Conservation (phyloP, 208 protist species). For the Trypanosoma mega region DNA sequence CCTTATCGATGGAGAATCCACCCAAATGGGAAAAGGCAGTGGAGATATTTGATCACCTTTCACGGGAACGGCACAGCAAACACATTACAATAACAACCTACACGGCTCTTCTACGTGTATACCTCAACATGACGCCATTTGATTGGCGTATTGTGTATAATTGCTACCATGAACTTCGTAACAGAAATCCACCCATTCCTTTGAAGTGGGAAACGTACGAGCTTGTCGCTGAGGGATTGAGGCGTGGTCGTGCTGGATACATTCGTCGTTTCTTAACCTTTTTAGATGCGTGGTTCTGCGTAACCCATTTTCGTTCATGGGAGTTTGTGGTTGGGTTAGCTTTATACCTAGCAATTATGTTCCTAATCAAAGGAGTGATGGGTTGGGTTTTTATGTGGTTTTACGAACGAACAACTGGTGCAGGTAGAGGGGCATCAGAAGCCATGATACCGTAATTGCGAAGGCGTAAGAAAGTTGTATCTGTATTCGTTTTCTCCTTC, state of each 20-base stretch:
- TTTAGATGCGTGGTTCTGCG: conserved; percentile 76
- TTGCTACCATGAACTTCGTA: conserved; percentile 83
- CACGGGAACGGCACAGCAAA: conserved; percentile 35
- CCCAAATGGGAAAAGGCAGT: conserved; percentile 83
- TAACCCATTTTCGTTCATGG: conserved; percentile 57
- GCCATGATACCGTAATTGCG: conserved; percentile 12
- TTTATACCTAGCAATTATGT: conserved; percentile 53
- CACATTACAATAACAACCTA: conserved; percentile 66
- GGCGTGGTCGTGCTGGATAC: conserved; percentile 55
- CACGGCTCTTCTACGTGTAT: conserved; percentile 84
- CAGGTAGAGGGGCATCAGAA: conserved; percentile 11
- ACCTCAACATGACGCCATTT: conserved; percentile 87
- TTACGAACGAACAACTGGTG: conserved; percentile 23
- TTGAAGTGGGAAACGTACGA: conserved; percentile 85
- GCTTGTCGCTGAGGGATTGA: conserved; percentile 64
- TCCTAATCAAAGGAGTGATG: conserved; percentile 52
- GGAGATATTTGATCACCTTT: conserved; percentile 80
- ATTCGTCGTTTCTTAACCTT: conserved; percentile 68
- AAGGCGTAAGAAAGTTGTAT: not conserved
- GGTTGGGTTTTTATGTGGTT: conserved; percentile 37
- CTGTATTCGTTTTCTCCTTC: no score
- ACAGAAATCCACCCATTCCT: conserved; percentile 53
- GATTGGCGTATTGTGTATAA: conserved; percentile 91
- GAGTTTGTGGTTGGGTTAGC: conserved; percentile 51
- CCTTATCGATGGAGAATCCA: conserved; percentile 59